Evolutionary conservation across 306 rosid species (phyloP), one percentile per base, ranked within the genome.

Genomic region (Malus orientalis): DNA sequence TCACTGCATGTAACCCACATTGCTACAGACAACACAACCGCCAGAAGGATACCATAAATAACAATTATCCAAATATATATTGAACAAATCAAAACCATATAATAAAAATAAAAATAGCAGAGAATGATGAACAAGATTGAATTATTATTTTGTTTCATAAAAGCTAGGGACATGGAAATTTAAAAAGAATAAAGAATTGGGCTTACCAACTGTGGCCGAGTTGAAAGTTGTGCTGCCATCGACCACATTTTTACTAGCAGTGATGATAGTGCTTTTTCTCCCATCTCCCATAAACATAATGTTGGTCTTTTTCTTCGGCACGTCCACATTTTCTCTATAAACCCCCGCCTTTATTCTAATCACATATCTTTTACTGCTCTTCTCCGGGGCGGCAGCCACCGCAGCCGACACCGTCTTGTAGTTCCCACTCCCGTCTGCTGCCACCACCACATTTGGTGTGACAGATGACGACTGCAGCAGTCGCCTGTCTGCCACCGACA

Each of bases 141-240:
- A 44, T 8, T 11, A 30, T 10, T 9, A 36, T 36, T 36, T 36
- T 36, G 40, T 36, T 36, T 36, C 6, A 36, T 30, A 16, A 62
- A 54, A 32, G n/a, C 49, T 11, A 67, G 16, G 3, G 20, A 49
- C 55, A 4, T 49, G 5, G 19, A 49, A 49, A 49, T 14, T 49
- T 0, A 4, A 45, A 45, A 45, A 45, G 13, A 45, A 45, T 11
- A 11, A 45, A 49, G 5, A 32, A 57, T 69, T 14, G 44, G 40
- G 74, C 89, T 71, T 67, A 95, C 98, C 97, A 0, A 90, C 97
- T 11, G 97, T 95, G 78, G 98, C 98, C 4, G 98, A 95, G 23
- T 89, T 72, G 81, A 92, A 95, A 54, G 98, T 95, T 3, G 98
- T 95, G 85, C 96, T 89, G 1, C 98, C 98, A 59, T 95, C 98